Evolutionary conservation across 2,329 filamentous ascomycete species (phyloP).

Genomic region (Hypoxylon sp.): DNA sequence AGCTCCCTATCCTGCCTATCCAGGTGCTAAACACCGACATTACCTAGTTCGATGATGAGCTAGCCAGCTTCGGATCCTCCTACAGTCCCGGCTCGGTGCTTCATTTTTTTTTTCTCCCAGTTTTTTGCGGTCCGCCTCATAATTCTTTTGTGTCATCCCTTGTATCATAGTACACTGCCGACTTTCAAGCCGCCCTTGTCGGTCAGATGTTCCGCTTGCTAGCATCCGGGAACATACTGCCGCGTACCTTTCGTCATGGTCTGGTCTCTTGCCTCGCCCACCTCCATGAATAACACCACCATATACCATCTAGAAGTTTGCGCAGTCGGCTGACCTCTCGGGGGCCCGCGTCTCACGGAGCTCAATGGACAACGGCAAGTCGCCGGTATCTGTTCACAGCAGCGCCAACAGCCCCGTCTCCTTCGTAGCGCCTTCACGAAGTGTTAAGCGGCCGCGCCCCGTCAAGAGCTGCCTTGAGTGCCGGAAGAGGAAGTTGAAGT

Average conservation of each 20-base stretch:
- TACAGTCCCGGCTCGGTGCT: background rate
- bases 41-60: constrained; percentile 19
- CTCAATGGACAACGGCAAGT: constrained; percentile 34
- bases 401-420: constrained; percentile 27
- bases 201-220: constrained; percentile 24
- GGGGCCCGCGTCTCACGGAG: constrained; percentile 5
- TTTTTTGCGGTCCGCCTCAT: constrained; percentile 6
- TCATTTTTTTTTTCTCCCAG: background rate
- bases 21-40: constrained; percentile 33
- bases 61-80: constrained; percentile 24
- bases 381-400: constrained; percentile 29
- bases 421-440: constrained; percentile 29
- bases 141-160: constrained; percentile 4
- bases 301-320: constrained; percentile 5
- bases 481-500: constrained; percentile 63
- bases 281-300: constrained; percentile 28
- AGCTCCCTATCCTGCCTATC: too few relatives aligned
- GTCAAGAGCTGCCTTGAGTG: constrained; percentile 44
- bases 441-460: constrained; percentile 42
- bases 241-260: constrained; percentile 19
- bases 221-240: constrained; percentile 10
- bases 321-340: constrained; percentile 5
- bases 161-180: constrained; percentile 2
- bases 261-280: constrained; percentile 20
- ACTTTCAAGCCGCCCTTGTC: constrained; percentile 2